A percentile compares a stretch with the other conserved stretches of the same genome.
phyloP scores from a whole-genome alignment of 805 yeast species.

The Kodamaea nitidulidarum region DNA sequence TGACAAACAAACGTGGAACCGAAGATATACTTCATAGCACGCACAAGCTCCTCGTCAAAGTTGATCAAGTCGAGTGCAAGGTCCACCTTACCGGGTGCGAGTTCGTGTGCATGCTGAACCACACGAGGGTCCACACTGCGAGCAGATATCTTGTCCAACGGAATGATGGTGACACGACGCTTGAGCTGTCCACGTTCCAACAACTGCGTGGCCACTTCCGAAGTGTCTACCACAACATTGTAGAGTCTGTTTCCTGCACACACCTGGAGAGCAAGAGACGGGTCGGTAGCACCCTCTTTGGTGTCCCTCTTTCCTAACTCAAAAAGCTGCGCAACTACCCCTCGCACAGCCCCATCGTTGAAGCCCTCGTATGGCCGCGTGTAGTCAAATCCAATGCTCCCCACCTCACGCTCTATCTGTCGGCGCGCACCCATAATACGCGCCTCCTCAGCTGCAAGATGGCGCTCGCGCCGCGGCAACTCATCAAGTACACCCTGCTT shows the following conservation, averaged over 20 bases:
- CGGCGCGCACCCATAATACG: conserved; percentile 47
- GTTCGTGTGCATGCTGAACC: conserved; percentile 62
- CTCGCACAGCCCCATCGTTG: conserved; percentile 63
- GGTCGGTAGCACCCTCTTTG: conserved; percentile 29
- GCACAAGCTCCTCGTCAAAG: conserved; percentile 62
- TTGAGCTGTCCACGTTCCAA: conserved; percentile 74
- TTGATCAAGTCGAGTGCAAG: conserved; percentile 81
- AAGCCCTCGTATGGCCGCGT: conserved; percentile 61
- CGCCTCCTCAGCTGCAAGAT: conserved; percentile 42
- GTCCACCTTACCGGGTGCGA: conserved; percentile 83
- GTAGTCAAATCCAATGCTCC: conserved; percentile 74
- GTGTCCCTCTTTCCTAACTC: conserved; percentile 48
- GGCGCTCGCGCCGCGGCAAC: conserved; percentile 44
- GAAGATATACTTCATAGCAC: conserved; percentile 89
- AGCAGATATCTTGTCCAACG: conserved; percentile 79
- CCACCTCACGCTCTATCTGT: conserved; percentile 55
- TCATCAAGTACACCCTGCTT: conserved; percentile 13
- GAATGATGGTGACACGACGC: conserved; percentile 86
- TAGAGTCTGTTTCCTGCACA: conserved; percentile 91
- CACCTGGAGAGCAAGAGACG: conserved; percentile 79
- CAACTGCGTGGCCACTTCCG: conserved; percentile 76
- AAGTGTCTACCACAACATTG: conserved; percentile 87
- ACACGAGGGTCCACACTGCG: conserved; percentile 48
- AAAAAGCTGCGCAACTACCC: conserved; percentile 86
- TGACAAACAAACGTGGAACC: conserved; percentile 86